These are phyloP conservation scores for Stereocaulon alpinum DNA, from an alignment of 495 filamentous ascomycete species.

Conservation along the genomic window DNA sequence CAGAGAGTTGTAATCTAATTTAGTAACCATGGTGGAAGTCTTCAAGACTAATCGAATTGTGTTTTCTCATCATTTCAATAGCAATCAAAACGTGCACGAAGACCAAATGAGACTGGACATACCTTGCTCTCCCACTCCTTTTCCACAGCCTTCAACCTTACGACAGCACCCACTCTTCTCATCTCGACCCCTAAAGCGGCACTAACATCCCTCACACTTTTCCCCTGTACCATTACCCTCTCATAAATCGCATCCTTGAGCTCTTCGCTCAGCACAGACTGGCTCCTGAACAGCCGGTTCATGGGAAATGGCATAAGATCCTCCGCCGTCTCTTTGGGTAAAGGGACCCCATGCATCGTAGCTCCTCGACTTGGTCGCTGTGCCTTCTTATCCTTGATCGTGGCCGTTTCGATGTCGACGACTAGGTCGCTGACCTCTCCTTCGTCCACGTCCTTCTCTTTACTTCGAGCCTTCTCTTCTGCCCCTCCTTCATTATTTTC, in stretches of 20 bases:
- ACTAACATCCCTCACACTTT: slow-evolving; percentile 69
- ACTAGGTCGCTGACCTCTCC: slow-evolving; percentile 13
- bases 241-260: slow-evolving; percentile 66
- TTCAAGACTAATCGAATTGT: slow-evolving; percentile 99
- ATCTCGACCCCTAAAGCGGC: slow-evolving; percentile 70
- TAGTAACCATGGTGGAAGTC: slow-evolving; percentile 54
- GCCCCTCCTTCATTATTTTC: slow-evolving; percentile 12
- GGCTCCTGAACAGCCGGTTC: slow-evolving; percentile 61
- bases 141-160: slow-evolving; percentile 79
- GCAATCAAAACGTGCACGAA: background rate
- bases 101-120: slow-evolving; percentile 21
- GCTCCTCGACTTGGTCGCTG: slow-evolving; percentile 16
- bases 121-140: slow-evolving; percentile 67
- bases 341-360: slow-evolving; percentile 10
- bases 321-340: slow-evolving; percentile 29
- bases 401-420: slow-evolving; percentile 16
- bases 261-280: slow-evolving; percentile 65
- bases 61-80: slow-evolving; percentile 57
- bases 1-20: slow-evolving; percentile 40
- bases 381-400: slow-evolving; percentile 9
- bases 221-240: slow-evolving; percentile 50
- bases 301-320: slow-evolving; percentile 59
- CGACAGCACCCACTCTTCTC: slow-evolving; percentile 77
- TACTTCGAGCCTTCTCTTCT: slow-evolving; percentile 17
- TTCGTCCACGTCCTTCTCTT: slow-evolving; percentile 12